phyloP scores from a whole-genome alignment of 352 stramenopile genomes.

The Phytopythium boreale region DNA sequence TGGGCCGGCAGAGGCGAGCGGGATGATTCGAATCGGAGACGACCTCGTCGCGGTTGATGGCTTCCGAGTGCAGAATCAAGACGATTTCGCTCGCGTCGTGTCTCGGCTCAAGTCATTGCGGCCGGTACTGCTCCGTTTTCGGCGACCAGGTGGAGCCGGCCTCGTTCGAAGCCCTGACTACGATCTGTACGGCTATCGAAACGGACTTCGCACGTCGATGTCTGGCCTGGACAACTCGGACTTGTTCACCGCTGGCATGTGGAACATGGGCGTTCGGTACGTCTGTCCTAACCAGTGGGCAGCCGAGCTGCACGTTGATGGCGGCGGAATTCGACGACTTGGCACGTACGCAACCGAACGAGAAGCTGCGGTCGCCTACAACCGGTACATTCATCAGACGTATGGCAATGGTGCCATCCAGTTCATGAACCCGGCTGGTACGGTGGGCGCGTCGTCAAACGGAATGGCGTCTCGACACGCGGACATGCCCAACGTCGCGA shows the following conservation, averaged over 20 bases:
- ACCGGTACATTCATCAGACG: constrained; percentile 82
- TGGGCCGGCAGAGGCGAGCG: constrained; percentile 75
- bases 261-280: constrained; percentile 83
- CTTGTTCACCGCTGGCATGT: constrained; percentile 75
- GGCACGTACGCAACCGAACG: constrained; percentile 69
- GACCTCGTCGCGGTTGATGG: constrained; percentile 84
- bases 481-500: constrained; percentile 38
- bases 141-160: constrained; percentile 40
- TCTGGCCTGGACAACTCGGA: constrained; percentile 69
- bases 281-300: constrained; percentile 72
- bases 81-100: constrained; percentile 83
- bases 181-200: constrained; percentile 52
- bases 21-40: constrained; percentile 73
- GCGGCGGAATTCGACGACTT: constrained; percentile 71
- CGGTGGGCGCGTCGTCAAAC: constrained; percentile 7
- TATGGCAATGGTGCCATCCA: constrained; percentile 77
- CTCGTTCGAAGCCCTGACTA: constrained; percentile 29
- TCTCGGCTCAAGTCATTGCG: constrained; percentile 76
- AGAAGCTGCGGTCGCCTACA: constrained; percentile 82
- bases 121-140: constrained; percentile 80
- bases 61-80: constrained; percentile 65
- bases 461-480: constrained; percentile 12
- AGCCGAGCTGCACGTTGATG: constrained; percentile 80
- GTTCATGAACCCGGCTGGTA: constrained; percentile 84
- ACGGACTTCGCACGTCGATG: constrained; percentile 61